phyloP scores from a whole-genome alignment of 371 early-diverging fungal genomes.

The Encephalitozoon intestinalis region DNA sequence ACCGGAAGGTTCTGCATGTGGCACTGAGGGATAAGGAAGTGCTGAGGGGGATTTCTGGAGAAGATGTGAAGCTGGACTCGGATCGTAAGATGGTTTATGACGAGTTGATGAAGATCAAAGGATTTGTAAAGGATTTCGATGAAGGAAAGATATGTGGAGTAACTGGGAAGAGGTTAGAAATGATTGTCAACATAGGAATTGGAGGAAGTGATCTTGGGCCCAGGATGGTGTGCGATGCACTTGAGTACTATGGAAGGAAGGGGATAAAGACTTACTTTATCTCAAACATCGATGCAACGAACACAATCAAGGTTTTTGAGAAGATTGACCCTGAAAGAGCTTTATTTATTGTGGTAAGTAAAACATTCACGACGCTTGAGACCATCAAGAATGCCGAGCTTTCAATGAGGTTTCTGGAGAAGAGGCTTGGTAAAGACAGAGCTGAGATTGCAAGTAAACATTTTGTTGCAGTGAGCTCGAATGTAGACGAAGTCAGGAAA shows the following conservation, averaged over 20 bases:
- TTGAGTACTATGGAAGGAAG: constrained; percentile 71
- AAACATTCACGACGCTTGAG: constrained; percentile 96
- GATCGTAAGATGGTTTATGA: constrained; percentile 65
- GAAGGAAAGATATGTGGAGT: constrained; percentile 80
- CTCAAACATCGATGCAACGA: constrained; percentile 92
- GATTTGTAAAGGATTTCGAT: constrained; percentile 71
- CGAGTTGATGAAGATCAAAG: constrained; percentile 80
- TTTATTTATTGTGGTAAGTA: constrained; percentile 87
- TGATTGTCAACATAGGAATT: constrained; percentile 94
- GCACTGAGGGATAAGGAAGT: constrained; percentile 78
- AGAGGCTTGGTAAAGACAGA: constrained; percentile 58
- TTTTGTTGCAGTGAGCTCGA: constrained; percentile 93
- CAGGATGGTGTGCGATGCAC: constrained; percentile 89
- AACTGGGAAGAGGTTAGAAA: constrained; percentile 80
- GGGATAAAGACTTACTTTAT: constrained; percentile 79
- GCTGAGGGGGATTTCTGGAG: constrained; percentile 66
- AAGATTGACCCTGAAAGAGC: constrained; percentile 75
- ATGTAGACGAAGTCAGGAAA: constrained; percentile 71
- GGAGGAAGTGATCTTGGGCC: constrained; percentile 99
- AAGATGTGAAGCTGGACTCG: not conserved
- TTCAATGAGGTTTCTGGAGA: constrained; percentile 63
- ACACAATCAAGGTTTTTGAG: constrained; percentile 78
- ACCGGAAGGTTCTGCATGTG: constrained; percentile 86
- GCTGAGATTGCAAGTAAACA: constrained; percentile 68
- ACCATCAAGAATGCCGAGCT: constrained; percentile 89